Conservation (phyloP, 2,329 filamentous ascomycete genomes). For the Botryosphaeria dothidea region DNA sequence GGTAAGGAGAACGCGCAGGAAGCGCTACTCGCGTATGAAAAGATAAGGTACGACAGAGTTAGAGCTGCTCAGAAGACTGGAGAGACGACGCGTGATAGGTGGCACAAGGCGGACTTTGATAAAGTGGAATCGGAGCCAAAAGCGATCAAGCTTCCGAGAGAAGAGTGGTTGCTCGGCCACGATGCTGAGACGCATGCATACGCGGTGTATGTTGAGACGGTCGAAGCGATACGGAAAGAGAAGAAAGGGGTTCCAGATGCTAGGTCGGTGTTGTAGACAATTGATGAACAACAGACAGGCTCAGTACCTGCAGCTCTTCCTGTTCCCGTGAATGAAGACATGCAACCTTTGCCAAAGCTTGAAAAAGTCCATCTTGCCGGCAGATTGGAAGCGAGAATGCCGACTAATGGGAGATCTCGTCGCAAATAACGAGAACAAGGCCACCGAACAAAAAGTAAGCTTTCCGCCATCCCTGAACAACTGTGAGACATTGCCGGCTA, state of each 20-base stretch:
- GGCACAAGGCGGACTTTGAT: slow-evolving; percentile 29
- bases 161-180: slow-evolving; percentile 33
- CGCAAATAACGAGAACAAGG: neutral
- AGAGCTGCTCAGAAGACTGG: slow-evolving; percentile 29
- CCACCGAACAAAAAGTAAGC: neutral
- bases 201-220: slow-evolving; percentile 31
- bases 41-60: slow-evolving; percentile 27
- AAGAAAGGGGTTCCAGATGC: neutral
- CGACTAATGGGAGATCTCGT: neutral
- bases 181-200: slow-evolving; percentile 35
- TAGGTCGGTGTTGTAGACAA: neutral
- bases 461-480: neutral
- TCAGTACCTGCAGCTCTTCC: too few species aligned
- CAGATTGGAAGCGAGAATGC: neutral
- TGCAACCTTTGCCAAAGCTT: too few species aligned
- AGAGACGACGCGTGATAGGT: slow-evolving; percentile 28
- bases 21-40: slow-evolving; percentile 28
- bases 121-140: slow-evolving; percentile 26
- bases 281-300: neutral
- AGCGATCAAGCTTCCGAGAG: slow-evolving; percentile 29
- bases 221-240: slow-evolving; percentile 20
- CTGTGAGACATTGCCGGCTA: neutral
- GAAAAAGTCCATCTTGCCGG: neutral
- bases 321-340: neutral
- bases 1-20: slow-evolving; percentile 23